These are phyloP conservation scores for Pleurotus tuoliensis DNA, from an alignment of 768 basidiomycete species.

Conservation along the genomic window DNA sequence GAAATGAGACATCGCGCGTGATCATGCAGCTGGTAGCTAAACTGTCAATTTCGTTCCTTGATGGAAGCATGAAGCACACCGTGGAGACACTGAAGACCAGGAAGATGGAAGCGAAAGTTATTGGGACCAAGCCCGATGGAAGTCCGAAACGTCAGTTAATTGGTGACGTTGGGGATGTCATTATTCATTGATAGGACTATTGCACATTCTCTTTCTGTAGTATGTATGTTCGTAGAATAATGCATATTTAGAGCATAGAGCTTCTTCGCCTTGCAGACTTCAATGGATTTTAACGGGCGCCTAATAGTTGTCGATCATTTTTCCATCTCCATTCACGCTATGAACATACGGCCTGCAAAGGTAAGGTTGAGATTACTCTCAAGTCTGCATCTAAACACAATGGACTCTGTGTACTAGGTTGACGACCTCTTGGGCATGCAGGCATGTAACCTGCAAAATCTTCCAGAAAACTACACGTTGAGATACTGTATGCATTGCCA, in stretches of 20 bases:
- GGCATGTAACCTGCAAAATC: conserved; percentile 90
- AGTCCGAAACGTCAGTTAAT: conserved; percentile 38
- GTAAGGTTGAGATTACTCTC: conserved; percentile 20
- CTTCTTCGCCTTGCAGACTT: no score
- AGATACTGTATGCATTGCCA: conserved; percentile 52
- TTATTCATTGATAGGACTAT: conserved; percentile 27
- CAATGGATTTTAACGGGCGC: not conserved
- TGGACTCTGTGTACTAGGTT: conserved; percentile 40
- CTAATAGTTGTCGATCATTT: not conserved
- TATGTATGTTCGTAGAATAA: not conserved
- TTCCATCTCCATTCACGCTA: conserved; percentile 13
- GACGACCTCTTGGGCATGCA: conserved; percentile 94
- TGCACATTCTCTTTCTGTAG: not conserved
- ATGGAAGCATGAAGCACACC: conserved; percentile 31
- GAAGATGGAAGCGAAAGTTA: conserved; percentile 33
- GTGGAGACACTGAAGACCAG: conserved; percentile 25
- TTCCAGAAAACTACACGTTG: conserved; percentile 93
- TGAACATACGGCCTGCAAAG: conserved; percentile 44
- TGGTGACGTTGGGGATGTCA: conserved; percentile 41
- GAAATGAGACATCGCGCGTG: conserved; percentile 24
- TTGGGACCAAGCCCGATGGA: conserved; percentile 42
- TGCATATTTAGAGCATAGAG: not conserved
- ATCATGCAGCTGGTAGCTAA: conserved; percentile 31
- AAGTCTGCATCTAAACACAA: not conserved
- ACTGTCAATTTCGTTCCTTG: conserved; percentile 40